A percentile compares a stretch with the other conserved stretches of the same genome.
Evolutionary conservation across 192 early-diverging fungal genomes (phyloP).

Genomic region (Gonapodya prolifera): DNA sequence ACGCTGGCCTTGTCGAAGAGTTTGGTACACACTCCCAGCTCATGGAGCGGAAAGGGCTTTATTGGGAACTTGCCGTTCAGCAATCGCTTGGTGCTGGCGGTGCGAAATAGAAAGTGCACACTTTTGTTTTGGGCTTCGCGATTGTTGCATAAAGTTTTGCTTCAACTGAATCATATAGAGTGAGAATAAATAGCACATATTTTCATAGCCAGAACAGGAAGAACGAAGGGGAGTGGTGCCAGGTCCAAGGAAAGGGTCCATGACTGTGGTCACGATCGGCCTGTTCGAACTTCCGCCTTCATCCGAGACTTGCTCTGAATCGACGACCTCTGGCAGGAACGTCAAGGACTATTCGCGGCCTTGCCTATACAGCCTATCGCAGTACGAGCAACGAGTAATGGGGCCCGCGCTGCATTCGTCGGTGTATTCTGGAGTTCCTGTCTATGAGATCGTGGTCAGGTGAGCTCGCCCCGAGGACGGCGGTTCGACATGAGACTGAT

Average conservation of each 20-base stretch:
- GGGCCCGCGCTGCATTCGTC: background rate
- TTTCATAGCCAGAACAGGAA: no score
- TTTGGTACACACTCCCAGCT: slow-evolving; percentile 49
- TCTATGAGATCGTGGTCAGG: slow-evolving; percentile 85
- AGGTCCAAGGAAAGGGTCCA: no score
- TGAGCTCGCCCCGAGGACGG: slow-evolving; percentile 39
- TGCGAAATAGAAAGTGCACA: background rate
- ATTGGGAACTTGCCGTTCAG: slow-evolving; percentile 33
- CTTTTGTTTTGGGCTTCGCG: background rate
- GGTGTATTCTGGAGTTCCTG: slow-evolving; percentile 86
- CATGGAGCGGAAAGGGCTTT: slow-evolving; percentile 21
- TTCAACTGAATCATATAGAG: background rate
- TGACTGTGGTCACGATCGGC: no score
- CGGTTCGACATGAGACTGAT: background rate
- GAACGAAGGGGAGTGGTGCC: no score
- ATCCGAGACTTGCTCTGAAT: no score
- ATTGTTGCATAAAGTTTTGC: background rate
- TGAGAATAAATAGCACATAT: no score
- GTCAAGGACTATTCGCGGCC: no score
- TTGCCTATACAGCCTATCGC: no score
- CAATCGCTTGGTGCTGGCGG: slow-evolving; percentile 22
- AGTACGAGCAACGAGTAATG: background rate
- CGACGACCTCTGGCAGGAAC: no score
- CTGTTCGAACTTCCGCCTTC: no score
- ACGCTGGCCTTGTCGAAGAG: slow-evolving; percentile 35